Evolutionary conservation across 176 grass and related monocot genomes (phyloP), one percentile per base, ranked within the genome.

Genomic region (Juncus inflexus): DNA sequence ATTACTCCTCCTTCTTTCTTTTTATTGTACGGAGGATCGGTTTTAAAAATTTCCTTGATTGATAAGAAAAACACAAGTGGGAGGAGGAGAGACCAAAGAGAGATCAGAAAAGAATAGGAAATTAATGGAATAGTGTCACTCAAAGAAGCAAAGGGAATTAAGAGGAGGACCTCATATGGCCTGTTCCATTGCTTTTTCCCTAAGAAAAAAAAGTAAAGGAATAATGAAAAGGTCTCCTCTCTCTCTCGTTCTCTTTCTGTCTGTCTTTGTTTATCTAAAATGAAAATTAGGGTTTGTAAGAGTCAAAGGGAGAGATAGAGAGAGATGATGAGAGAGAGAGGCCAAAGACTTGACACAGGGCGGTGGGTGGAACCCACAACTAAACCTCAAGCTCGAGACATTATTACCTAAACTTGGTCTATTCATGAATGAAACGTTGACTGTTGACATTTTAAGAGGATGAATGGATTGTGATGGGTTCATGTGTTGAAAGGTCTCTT

Each of bases 51-150:
- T 80, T 76, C 80, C 72, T 73, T 65, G 70, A 37, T 60, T 73
- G 43, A 47, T 47, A 47, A 6, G 43, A 47, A 47, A 47, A 47
- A 60, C 19, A 77, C 58, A 79, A 70, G 63, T 86, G 55, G 54
- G 42, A 78, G n/a, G 42, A 78, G n/a, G 35, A 70, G 51, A 65
- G 42, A 74, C 52, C 60, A 71, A 35, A 69, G 52, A 64, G 70
- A 53, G 61, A 47, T 28, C 19, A 35, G 72, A 42, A 60, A 72
- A 85, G 85, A 74, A 78, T 82, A 83, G 58, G 79, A 56, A 62
- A 28, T 28, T 28, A 28, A 90, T 80, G 73, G 60, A 86, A 86
- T 74, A 86, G 79, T 80, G 69, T 55, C 76, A 74, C 65, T 43
- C 62, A 86, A 83, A 80, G 63, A 60, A 61, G 76, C 59, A 52